Evolutionary conservation across 108 stramenopile species (phyloP).

Genomic region (Asterionellopsis glacialis): DNA sequence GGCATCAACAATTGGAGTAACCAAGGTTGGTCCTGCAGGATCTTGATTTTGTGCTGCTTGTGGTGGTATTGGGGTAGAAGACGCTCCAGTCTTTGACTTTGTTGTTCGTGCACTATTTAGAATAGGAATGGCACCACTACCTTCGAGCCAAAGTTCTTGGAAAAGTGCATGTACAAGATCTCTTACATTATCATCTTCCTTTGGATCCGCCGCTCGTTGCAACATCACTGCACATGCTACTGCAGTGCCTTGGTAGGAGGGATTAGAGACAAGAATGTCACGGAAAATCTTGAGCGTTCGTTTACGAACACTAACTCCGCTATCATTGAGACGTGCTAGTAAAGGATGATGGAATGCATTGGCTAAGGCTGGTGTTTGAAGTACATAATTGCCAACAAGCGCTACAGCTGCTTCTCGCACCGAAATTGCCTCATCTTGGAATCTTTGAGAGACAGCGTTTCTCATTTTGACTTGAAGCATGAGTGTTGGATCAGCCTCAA

Average conservation of each 20-base stretch:
- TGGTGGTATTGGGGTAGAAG: background rate
- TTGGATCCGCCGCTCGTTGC: slow-evolving; percentile 75
- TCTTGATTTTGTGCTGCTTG: background rate
- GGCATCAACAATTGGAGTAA: background rate
- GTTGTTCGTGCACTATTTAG: background rate
- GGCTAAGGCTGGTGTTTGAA: slow-evolving; percentile 72
- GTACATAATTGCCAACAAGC: slow-evolving; percentile 85
- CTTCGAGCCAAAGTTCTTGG: slow-evolving; percentile 68
- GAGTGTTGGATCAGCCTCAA: slow-evolving; percentile 64
- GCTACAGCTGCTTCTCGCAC: slow-evolving; percentile 91
- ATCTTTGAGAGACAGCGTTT: slow-evolving; percentile 74
- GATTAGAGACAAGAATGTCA: slow-evolving; percentile 71
- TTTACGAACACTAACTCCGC: slow-evolving; percentile 79
- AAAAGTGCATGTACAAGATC: slow-evolving; percentile 90
- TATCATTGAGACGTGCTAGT: slow-evolving; percentile 71
- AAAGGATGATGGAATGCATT: slow-evolving; percentile 78
- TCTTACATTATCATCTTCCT: slow-evolving; percentile 92
- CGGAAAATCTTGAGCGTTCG: slow-evolving; percentile 83
- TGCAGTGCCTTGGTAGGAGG: slow-evolving; percentile 72
- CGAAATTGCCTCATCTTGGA: slow-evolving; percentile 87
- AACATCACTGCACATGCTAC: slow-evolving; percentile 70
- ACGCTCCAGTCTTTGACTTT: too few species aligned
- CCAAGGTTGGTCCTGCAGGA: background rate
- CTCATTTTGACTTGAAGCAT: slow-evolving; percentile 66
- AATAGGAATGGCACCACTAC: background rate